Evolutionary conservation across 2,329 filamentous ascomycete species (phyloP).

Genomic region (Sarocladiaceae sp.): DNA sequence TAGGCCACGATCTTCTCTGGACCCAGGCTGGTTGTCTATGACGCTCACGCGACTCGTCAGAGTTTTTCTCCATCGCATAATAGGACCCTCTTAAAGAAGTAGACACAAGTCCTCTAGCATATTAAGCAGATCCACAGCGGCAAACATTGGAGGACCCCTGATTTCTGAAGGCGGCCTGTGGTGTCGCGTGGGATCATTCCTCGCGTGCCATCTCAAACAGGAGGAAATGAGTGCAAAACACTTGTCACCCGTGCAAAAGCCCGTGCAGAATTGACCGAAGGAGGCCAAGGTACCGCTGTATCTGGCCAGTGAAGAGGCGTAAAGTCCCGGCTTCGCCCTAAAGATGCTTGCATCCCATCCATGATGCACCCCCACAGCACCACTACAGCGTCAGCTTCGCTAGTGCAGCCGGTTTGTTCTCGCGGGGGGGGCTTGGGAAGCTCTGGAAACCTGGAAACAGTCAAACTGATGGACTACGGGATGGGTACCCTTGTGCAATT

Average conservation of each 20-base stretch:
- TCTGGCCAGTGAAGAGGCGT: not conserved
- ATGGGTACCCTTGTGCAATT: not conserved
- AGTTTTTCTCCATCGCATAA: not conserved
- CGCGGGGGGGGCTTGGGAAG: not conserved
- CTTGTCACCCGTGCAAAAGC: not conserved
- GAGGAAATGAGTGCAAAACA: not conserved
- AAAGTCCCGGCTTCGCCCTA: slow-evolving; percentile 8
- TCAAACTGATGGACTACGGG: not conserved
- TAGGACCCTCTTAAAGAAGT: not conserved
- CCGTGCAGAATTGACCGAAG: slow-evolving; percentile 1
- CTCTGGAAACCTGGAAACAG: not conserved
- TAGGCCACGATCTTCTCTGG: not conserved
- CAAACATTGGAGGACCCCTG: slow-evolving; percentile 8
- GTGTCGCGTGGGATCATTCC: not conserved
- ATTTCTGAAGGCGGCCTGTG: not conserved
- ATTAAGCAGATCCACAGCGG: slow-evolving; percentile 3
- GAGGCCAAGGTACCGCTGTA: not conserved
- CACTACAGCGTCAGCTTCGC: not conserved
- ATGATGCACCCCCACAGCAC: not conserved
- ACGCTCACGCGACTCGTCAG: slow-evolving; percentile 6
- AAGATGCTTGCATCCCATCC: not conserved
- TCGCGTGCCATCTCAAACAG: not conserved
- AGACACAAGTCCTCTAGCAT: not conserved
- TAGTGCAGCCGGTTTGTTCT: slow-evolving; percentile 8
- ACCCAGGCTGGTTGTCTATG: not conserved